Evolutionary conservation across 1,284 basidiomycete species (phyloP), one percentile per base, ranked within the genome.

Genomic region (Taiwanofungus camphoratus): DNA sequence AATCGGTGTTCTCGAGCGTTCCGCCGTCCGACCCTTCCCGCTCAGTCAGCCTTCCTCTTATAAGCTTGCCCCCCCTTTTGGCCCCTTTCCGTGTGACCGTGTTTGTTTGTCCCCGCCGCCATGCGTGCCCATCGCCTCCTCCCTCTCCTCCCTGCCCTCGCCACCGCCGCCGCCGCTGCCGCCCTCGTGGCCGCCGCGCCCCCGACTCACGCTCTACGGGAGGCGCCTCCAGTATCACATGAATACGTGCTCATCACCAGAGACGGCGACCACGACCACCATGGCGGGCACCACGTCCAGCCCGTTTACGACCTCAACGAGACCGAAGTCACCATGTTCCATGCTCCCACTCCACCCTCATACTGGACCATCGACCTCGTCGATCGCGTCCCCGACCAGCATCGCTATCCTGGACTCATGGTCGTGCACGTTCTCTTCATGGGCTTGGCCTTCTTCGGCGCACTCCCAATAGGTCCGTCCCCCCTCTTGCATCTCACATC

Each of bases 301-400:
- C 80, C 83, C n/a, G 54, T 79, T 16, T 47, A 70, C 13, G 67
- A 75, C 50, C 68, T 91, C 36, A 87, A 91, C 58, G 89, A 91
- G 58, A 83, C 84, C 0, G 77, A 81, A 39, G 65, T 89, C 34
- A 68, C 76, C 16, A 59, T 76, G 52, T 64, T 67, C 46, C 87
- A 90, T 58, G 59, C 66, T 2, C 78, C 80, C 0, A 87, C 82
- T 0, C 83, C 84, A 0, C 76, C 81, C 0, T 89, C 87, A 3
- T 92, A 90, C 59, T 89, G 79, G 63, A 79, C 82, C 5, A 76
- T 85, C 51, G 87, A 90, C 58, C 74, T 79, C 53, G 78, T 82
- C 31, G 71, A 76, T 42, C 63, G 61, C 3, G 69, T 71, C 43
- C 60, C 67, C 9, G 60, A 63, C 12, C 62, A 70, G 34, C 53